These are phyloP conservation scores for Penicillium hesseltinei DNA, from an alignment of 2,329 filamentous ascomycete genomes.

Conservation along the genomic window DNA sequence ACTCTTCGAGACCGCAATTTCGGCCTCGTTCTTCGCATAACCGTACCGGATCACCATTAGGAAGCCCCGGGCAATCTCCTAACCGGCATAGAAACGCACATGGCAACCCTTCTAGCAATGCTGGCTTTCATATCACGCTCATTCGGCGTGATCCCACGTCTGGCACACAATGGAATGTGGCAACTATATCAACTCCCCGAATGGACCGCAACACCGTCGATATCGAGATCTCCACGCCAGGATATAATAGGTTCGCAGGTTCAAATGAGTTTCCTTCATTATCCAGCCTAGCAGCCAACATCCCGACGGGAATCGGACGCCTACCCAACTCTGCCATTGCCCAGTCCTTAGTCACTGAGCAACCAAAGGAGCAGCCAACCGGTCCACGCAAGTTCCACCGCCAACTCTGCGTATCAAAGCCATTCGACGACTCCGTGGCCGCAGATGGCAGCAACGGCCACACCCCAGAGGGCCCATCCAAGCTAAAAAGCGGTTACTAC, in stretches of 20 bases:
- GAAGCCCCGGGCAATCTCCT: slow-evolving; percentile 32
- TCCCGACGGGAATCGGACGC: slow-evolving; percentile 26
- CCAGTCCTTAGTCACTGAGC: slow-evolving; percentile 9
- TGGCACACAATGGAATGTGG: slow-evolving; percentile 73
- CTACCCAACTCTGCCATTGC: slow-evolving; percentile 14
- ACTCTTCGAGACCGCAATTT: slow-evolving; percentile 27
- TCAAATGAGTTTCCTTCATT: slow-evolving; percentile 38
- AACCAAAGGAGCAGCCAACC: slow-evolving; percentile 14
- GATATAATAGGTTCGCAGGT: slow-evolving; percentile 58
- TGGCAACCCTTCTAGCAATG: slow-evolving; percentile 12
- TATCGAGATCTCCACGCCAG: slow-evolving; percentile 59
- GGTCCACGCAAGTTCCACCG: slow-evolving; percentile 34
- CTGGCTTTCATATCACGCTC: slow-evolving; percentile 52
- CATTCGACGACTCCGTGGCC: slow-evolving; percentile 14
- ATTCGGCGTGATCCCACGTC: slow-evolving; percentile 72
- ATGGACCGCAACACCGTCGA: slow-evolving; percentile 40
- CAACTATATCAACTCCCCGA: slow-evolving; percentile 53
- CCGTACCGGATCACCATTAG: slow-evolving; percentile 19
- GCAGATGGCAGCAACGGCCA: slow-evolving; percentile 11
- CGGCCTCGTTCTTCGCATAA: slow-evolving; percentile 24
- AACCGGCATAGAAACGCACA: slow-evolving; percentile 13
- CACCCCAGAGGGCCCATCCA: slow-evolving; percentile 17
- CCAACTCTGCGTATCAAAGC: slow-evolving; percentile 34
- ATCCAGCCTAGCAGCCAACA: slow-evolving; percentile 29
- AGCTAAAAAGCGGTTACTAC: slow-evolving; percentile 54